Conservation (phyloP, 2,329 filamentous ascomycete genomes). For the Didymella pinodella region DNA sequence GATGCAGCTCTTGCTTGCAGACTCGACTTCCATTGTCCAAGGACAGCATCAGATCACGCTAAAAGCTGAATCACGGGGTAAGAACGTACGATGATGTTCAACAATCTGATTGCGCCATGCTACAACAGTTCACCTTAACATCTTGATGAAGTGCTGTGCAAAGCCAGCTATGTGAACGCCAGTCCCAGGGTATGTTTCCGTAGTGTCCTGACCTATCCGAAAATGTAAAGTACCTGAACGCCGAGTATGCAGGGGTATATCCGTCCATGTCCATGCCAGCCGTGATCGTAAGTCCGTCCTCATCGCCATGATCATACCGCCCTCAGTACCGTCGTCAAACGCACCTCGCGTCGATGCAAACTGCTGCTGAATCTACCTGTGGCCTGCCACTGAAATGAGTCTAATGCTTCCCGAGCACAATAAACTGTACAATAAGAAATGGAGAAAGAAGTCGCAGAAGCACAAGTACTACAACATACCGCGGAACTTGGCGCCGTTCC, state of each 20-base stretch:
- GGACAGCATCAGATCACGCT: too few species aligned
- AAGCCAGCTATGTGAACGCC: conserved; percentile 7
- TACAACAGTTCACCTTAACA: not conserved
- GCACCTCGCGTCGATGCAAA: not conserved
- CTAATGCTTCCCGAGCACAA: conserved; percentile 2
- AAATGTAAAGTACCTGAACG: conserved; percentile 3
- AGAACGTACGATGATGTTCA: not conserved
- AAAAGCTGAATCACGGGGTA: too few species aligned
- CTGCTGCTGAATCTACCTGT: not conserved
- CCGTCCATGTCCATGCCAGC: conserved; percentile 5
- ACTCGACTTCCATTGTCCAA: too few species aligned
- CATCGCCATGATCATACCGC: not conserved
- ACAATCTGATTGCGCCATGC: not conserved
- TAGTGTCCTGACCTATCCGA: not conserved
- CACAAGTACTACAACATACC: conserved; percentile 19
- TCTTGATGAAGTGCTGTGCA: not conserved
- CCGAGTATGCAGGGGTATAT: conserved; percentile 18
- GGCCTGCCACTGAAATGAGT: conserved; percentile 8
- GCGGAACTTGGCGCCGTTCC: conserved; percentile 39
- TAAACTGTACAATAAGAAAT: not conserved
- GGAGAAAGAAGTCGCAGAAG: not conserved
- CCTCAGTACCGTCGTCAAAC: not conserved
- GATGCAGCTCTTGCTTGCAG: too few species aligned
- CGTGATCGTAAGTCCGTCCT: not conserved
- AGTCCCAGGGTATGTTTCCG: conserved; percentile 5